A percentile compares a stretch with the other conserved stretches of the same genome.
phyloP scores from a whole-genome alignment of 306 rosid genomes.

The Potentilla sterilis region DNA sequence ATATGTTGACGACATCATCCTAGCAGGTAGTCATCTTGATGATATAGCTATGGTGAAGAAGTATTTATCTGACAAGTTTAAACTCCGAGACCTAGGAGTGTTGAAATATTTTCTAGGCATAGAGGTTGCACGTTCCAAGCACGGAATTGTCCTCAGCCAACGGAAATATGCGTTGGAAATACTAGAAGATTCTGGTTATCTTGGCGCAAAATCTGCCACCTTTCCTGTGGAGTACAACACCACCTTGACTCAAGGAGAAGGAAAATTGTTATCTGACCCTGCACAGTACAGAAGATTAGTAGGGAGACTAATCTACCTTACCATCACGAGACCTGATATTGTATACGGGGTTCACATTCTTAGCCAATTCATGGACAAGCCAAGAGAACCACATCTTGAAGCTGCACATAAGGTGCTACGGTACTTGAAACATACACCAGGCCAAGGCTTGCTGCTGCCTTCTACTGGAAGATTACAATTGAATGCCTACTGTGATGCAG shows the following conservation, averaged over 20 bases:
- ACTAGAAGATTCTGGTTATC: not conserved
- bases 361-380: not conserved
- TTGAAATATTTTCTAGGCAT: not conserved
- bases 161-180: not conserved
- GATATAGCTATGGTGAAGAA: not conserved
- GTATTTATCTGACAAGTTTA: not conserved
- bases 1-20: not conserved
- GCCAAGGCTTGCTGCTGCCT: not conserved
- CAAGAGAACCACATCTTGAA: not conserved
- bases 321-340: not conserved
- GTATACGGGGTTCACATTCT: not conserved
- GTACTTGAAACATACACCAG: not conserved
- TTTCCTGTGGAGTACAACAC: too few relatives aligned
- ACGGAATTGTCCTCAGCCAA: not conserved
- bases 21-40: not conserved
- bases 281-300: too few relatives aligned
- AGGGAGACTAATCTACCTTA: too few relatives aligned
- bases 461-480: not conserved
- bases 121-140: not conserved
- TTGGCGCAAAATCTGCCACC: not conserved
- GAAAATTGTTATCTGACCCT: too few relatives aligned
- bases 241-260: too few relatives aligned
- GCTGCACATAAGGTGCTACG: not conserved
- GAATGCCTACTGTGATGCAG: not conserved
- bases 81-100: not conserved